phyloP scores from a whole-genome alignment of 2,329 filamentous ascomycete species.

The Dothistroma septosporum region DNA sequence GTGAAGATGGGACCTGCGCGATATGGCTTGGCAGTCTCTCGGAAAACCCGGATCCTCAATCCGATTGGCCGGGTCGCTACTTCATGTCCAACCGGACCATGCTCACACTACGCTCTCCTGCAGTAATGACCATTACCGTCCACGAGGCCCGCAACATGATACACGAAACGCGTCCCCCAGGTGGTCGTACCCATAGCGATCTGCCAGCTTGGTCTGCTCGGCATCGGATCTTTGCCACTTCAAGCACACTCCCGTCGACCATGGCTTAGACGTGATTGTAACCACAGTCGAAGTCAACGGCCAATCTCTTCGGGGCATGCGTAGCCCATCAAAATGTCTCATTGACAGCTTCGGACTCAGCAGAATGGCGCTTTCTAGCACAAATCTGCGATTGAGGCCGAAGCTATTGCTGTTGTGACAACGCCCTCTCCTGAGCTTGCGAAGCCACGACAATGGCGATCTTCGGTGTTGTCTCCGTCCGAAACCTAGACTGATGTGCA shows the following conservation, averaged over 20 bases:
- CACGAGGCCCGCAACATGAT: background rate
- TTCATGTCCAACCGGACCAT: background rate
- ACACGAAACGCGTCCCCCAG: background rate
- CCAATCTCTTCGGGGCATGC: background rate
- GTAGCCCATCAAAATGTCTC: background rate
- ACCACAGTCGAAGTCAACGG: background rate
- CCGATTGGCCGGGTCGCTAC: background rate
- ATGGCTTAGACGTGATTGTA: background rate
- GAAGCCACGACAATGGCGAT: background rate
- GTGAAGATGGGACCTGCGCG: background rate
- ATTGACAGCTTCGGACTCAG: background rate
- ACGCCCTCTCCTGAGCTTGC: background rate
- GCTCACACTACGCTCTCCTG: background rate
- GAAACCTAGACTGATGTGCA: background rate
- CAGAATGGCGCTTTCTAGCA: background rate
- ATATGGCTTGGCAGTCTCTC: background rate
- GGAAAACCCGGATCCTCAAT: background rate
- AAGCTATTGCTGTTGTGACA: background rate
- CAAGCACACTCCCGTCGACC: background rate
- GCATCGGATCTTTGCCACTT: background rate
- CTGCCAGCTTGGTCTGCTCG: background rate
- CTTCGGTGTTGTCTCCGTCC: background rate
- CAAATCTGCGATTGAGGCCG: background rate
- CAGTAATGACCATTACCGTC: background rate
- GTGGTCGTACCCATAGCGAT: background rate